These are phyloP conservation scores for Pseudogymnoascus sp. DNA, from an alignment of 2,329 filamentous ascomycete genomes.

Conservation along the genomic window DNA sequence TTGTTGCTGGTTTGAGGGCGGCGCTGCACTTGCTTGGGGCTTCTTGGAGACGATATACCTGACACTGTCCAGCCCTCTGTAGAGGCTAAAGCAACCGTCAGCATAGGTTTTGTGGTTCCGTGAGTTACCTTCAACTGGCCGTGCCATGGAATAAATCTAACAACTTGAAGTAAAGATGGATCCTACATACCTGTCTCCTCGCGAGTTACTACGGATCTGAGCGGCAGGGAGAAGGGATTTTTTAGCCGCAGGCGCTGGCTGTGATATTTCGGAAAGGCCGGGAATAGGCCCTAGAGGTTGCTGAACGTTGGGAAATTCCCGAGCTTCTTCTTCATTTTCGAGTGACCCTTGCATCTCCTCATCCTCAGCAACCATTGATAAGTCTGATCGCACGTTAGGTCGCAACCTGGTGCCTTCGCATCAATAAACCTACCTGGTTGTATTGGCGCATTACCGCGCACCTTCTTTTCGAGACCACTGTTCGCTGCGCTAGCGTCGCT, in stretches of 20 bases:
- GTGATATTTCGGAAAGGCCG: constrained; percentile 19
- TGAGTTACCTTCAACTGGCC: background rate
- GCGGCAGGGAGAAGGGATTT: constrained; percentile 15
- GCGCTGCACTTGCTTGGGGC: background rate
- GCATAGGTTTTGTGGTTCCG: background rate
- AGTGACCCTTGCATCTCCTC: background rate
- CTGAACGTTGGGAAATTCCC: constrained; percentile 7
- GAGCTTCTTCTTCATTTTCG: constrained; percentile 10
- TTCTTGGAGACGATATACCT: background rate
- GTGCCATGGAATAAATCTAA: background rate
- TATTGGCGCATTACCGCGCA: constrained; percentile 11
- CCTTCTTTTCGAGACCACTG: constrained; percentile 18
- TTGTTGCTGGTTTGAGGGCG: constrained; percentile 2
- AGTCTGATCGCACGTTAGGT: constrained; percentile 16
- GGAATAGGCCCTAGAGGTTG: constrained; percentile 18
- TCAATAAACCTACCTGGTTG: constrained; percentile 15
- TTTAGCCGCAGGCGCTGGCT: background rate
- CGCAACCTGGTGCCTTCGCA: constrained; percentile 10
- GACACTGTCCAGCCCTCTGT: background rate
- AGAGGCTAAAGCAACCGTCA: background rate
- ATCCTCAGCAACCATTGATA: constrained; percentile 24
- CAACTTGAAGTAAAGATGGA: background rate
- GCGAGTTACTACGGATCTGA: constrained; percentile 13
- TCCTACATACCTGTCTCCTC: constrained; percentile 13
- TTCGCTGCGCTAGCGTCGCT: constrained; percentile 16